These are phyloP conservation scores for Geoglossum glabrum DNA, from an alignment of 495 filamentous ascomycete species.

Conservation along the genomic window DNA sequence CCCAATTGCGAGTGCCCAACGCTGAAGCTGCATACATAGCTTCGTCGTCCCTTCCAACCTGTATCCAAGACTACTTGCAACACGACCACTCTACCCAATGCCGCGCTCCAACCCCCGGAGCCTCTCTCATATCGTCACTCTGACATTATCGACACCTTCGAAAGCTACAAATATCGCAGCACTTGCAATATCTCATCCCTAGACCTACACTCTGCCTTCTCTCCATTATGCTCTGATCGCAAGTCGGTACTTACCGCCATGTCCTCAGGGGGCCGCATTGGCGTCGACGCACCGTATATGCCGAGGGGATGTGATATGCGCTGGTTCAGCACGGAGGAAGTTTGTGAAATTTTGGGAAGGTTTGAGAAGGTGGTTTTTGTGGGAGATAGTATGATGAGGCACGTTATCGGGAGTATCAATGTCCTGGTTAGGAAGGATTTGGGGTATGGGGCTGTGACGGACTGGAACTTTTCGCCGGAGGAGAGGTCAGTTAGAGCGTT, in stretches of 20 bases:
- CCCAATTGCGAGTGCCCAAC: neutral
- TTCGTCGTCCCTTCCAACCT: neutral
- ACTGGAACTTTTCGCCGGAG: constrained; percentile 31
- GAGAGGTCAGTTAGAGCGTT: constrained; percentile 20
- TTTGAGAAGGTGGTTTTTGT: constrained; percentile 29
- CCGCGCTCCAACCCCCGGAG: constrained; percentile 22
- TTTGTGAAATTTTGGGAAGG: constrained; percentile 26
- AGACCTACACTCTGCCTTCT: constrained; percentile 26
- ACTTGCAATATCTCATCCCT: constrained; percentile 29
- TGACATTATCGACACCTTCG: constrained; percentile 21
- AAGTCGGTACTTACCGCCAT: constrained; percentile 27
- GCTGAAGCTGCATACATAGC: neutral
- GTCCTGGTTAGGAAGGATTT: constrained; percentile 28
- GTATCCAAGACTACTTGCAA: neutral
- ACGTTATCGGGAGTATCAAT: constrained; percentile 31
- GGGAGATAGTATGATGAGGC: constrained; percentile 33
- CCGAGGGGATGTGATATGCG: constrained; percentile 29
- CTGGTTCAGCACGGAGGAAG: constrained; percentile 30
- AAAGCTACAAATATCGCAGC: constrained; percentile 21
- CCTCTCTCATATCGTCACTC: constrained; percentile 15
- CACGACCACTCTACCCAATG: constrained; percentile 8
- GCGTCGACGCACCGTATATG: constrained; percentile 27
- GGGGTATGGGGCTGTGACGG: constrained; percentile 31
- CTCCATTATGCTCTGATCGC: constrained; percentile 22
- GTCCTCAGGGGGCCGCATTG: constrained; percentile 29